These are phyloP conservation scores for Cystofilobasidium macerans DNA, from an alignment of 768 basidiomycete genomes.

Conservation along the genomic window DNA sequence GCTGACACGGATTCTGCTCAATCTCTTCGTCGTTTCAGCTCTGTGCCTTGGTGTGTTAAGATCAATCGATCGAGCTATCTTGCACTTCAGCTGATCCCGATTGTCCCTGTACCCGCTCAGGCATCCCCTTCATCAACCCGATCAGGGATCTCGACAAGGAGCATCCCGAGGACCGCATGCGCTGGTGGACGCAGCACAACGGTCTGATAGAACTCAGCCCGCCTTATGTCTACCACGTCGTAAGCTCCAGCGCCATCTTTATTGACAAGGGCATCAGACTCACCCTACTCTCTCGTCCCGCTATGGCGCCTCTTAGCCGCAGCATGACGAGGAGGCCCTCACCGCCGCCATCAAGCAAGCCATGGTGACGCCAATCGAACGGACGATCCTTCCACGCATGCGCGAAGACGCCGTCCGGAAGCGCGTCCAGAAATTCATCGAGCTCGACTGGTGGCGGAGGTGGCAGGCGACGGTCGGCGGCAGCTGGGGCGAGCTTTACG, in stretches of 20 bases:
- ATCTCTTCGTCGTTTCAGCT: not conserved
- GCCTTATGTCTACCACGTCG: conserved; percentile 33
- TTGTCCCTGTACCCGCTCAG: conserved; percentile 29
- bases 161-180: conserved; percentile 29
- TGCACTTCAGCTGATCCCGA: not conserved
- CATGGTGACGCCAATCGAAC: conserved; percentile 12
- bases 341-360: conserved; percentile 7
- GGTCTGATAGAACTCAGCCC: conserved; percentile 27
- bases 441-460: conserved; percentile 25
- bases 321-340: conserved; percentile 19
- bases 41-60: conserved; percentile 26
- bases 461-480: conserved; percentile 10
- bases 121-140: conserved; percentile 36
- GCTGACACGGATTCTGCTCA: not conserved
- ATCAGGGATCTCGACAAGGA: conserved; percentile 29
- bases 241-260: conserved; percentile 7
- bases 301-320: not conserved
- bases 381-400: conserved; percentile 16
- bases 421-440: conserved; percentile 15
- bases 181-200: conserved; percentile 33
- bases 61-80: too few relatives aligned
- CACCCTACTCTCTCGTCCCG: not conserved
- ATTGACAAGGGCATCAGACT: too few relatives aligned
- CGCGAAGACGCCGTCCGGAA: conserved; percentile 9
- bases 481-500: not conserved